Percentiles rank a stretch among this genome's conserved stretches.
These are phyloP conservation scores for Pseudopyricularia cyperi DNA, from an alignment of 2,329 filamentous ascomycete species.

Conservation along the genomic window DNA sequence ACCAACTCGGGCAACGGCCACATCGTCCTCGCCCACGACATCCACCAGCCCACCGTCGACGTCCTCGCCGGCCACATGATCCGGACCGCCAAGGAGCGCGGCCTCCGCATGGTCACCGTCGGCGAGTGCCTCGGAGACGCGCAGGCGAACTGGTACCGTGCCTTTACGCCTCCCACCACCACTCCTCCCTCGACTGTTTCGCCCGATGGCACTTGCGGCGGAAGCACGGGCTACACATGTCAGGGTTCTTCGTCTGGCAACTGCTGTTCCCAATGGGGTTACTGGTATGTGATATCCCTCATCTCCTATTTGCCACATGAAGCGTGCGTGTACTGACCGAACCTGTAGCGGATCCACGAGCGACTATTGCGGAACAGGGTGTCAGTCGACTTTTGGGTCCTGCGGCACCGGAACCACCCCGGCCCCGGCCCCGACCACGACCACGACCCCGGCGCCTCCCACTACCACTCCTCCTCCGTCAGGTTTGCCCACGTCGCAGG, in stretches of 20 bases:
- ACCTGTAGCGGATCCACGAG: constrained; percentile 4
- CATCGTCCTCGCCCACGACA: constrained; percentile 24
- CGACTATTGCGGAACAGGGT: constrained; percentile 7
- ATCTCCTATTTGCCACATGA: background rate
- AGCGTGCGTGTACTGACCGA: constrained; percentile 1
- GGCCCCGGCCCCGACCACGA: too few species aligned
- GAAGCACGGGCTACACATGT: constrained; percentile 4
- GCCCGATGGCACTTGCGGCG: background rate
- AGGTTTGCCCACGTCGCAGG: background rate
- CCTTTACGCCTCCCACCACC: constrained; percentile 2
- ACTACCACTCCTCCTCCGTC: background rate
- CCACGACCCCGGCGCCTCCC: background rate
- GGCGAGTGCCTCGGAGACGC: constrained; percentile 33
- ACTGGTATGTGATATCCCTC: background rate
- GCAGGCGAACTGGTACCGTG: constrained; percentile 31
- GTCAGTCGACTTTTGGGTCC: constrained; percentile 5
- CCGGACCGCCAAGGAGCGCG: constrained; percentile 19
- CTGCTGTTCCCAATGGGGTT: constrained; percentile 1
- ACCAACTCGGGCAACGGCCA: background rate
- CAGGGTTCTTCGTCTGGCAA: constrained; percentile 3
- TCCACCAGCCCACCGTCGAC: constrained; percentile 28
- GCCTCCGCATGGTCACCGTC: constrained; percentile 30
- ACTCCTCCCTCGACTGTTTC: background rate
- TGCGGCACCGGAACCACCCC: constrained; percentile 2
- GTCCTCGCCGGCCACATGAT: constrained; percentile 30